phyloP scores from a whole-genome alignment of 306 rosid species.

The Quercus dentata region DNA sequence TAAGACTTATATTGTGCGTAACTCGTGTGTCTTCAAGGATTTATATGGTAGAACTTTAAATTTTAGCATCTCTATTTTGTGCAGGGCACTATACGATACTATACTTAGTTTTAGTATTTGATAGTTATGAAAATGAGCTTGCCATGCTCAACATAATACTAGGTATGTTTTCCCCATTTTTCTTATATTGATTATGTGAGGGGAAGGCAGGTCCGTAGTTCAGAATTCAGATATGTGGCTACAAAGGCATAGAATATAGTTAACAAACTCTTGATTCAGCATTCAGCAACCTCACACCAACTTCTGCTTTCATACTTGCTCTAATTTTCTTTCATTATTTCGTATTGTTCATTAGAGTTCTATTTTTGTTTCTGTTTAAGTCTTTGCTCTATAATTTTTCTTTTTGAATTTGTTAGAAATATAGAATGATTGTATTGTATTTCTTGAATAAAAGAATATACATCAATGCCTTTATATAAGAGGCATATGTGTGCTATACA shows the following conservation, averaged over 20 bases:
- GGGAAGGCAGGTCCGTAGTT: conserved; percentile 24
- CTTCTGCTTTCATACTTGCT: conserved; percentile 49
- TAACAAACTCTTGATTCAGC: conserved; percentile 49
- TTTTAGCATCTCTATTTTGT: conserved; percentile 13
- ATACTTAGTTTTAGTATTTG: conserved; percentile 74
- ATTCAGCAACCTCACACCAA: conserved; percentile 40
- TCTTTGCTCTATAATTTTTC: too few species aligned
- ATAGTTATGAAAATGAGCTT: conserved; percentile 90
- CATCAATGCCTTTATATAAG: too few species aligned
- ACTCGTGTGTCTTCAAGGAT: too few species aligned
- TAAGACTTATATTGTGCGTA: too few species aligned
- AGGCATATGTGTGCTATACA: too few species aligned
- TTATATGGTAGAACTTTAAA: not conserved
- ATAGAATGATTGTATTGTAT: too few species aligned
- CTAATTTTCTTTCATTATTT: conserved; percentile 7
- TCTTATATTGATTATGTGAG: not conserved
- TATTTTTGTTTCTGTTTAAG: not conserved
- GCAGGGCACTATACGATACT: conserved; percentile 91
- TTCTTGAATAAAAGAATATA: too few species aligned
- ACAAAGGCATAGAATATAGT: conserved; percentile 43
- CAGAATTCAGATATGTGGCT: conserved; percentile 23
- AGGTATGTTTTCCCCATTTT: conserved; percentile 41
- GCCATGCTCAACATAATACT: conserved; percentile 93
- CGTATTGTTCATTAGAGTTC: not conserved
- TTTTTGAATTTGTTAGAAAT: too few species aligned